Percentiles rank a stretch among this genome's conserved stretches.
These are phyloP conservation scores for Halocafeteria seosinensis DNA, from an alignment of 108 stramenopile species.

Conservation along the genomic window DNA sequence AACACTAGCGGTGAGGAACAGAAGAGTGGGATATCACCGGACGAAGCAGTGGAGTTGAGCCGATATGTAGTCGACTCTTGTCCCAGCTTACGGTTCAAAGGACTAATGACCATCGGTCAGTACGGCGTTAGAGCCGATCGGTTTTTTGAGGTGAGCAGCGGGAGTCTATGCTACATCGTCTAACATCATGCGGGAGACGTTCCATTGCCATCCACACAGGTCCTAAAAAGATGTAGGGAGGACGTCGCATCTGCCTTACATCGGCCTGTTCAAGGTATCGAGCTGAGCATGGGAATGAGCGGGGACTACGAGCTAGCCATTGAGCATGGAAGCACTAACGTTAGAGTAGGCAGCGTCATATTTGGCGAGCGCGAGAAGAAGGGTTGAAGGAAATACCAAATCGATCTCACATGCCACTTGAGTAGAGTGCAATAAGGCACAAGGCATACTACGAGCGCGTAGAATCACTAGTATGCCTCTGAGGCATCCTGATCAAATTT, in stretches of 20 bases:
- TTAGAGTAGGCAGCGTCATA: slow-evolving; percentile 83
- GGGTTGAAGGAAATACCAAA: too few species aligned
- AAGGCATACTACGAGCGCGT: too few species aligned
- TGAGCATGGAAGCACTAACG: slow-evolving; percentile 64
- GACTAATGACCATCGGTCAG: slow-evolving; percentile 96
- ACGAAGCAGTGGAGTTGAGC: slow-evolving; percentile 30
- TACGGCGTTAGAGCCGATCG: slow-evolving; percentile 46
- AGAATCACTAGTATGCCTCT: too few species aligned
- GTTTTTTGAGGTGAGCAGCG: slow-evolving; percentile 2
- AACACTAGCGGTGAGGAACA: slow-evolving; percentile 85
- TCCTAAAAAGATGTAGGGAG: too few species aligned
- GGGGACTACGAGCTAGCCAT: slow-evolving; percentile 87
- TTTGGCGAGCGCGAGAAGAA: slow-evolving; percentile 48
- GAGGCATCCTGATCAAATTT: too few species aligned
- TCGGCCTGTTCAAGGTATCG: too few species aligned
- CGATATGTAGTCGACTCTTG: slow-evolving; percentile 50
- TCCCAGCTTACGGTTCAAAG: slow-evolving; percentile 49
- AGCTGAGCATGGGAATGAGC: slow-evolving; percentile 94
- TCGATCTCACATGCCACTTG: too few species aligned
- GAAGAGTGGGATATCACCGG: slow-evolving; percentile 61
- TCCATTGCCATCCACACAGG: too few species aligned
- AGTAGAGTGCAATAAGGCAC: too few species aligned
- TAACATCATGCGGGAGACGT: too few species aligned
- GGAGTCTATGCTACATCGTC: too few species aligned
- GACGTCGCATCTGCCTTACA: too few species aligned